phyloP scores from a whole-genome alignment of 108 stramenopile species.

The Stephanodiscus triporus region DNA sequence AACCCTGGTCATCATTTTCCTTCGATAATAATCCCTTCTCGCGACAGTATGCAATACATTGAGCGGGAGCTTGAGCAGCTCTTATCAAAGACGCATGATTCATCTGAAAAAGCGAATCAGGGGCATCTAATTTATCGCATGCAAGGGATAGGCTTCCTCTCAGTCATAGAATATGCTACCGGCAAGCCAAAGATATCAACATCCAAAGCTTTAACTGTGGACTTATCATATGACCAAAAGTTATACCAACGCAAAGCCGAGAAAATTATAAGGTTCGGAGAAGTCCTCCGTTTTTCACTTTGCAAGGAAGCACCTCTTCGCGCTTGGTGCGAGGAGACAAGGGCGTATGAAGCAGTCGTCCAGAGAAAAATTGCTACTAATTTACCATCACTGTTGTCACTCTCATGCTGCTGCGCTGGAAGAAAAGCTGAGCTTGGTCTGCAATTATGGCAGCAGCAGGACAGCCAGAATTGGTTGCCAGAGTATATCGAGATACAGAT shows the following conservation, averaged over 20 bases:
- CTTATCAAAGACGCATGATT: not conserved
- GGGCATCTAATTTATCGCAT: conserved; percentile 59
- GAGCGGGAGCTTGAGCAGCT: conserved; percentile 63
- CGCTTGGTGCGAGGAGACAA: conserved; percentile 70
- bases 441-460: conserved; percentile 62
- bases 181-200: conserved; percentile 58
- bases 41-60: conserved; percentile 62
- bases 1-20: not conserved
- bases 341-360: conserved; percentile 81
- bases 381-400: conserved; percentile 67
- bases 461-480: conserved; percentile 65
- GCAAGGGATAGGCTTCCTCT: conserved; percentile 77
- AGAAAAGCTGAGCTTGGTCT: conserved; percentile 56
- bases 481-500: conserved; percentile 78
- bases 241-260: conserved; percentile 8
- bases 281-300: conserved; percentile 72
- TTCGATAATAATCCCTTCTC: not conserved
- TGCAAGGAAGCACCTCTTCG: conserved; percentile 78
- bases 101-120: conserved; percentile 2
- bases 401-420: conserved; percentile 84
- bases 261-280: conserved; percentile 55
- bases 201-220: conserved; percentile 68
- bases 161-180: conserved; percentile 69
- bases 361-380: conserved; percentile 79
- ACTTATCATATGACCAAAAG: conserved; percentile 71